These are phyloP conservation scores for Cladobotryum mycophilum DNA, from an alignment of 2,329 filamentous ascomycete species.

Conservation along the genomic window DNA sequence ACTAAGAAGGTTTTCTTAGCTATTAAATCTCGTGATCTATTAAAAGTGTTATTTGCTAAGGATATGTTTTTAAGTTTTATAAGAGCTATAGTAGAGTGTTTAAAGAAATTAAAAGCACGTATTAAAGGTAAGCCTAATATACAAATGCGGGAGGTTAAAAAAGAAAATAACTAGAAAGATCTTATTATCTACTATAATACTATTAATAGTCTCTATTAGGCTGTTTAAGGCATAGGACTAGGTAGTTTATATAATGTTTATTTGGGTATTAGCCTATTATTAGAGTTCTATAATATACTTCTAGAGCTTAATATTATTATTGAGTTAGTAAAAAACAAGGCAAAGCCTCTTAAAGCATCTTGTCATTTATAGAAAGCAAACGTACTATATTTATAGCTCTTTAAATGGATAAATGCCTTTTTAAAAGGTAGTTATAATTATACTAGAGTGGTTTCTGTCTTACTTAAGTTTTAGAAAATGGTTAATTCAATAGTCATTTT, in stretches of 20 bases:
- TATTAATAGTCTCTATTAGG: background rate
- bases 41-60: background rate
- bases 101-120: background rate
- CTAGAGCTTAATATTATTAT: background rate
- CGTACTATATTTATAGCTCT: background rate
- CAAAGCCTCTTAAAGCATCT: background rate
- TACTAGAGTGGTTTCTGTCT: background rate
- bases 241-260: background rate
- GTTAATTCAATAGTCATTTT: background rate
- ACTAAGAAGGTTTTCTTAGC: background rate
- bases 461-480: background rate
- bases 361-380: background rate
- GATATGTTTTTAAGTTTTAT: background rate
- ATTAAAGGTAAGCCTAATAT: conserved; percentile 2
- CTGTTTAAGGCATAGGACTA: background rate
- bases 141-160: background rate
- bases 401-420: background rate
- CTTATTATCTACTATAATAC: background rate
- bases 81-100: conserved; percentile 13
- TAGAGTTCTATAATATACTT: background rate
- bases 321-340: background rate
- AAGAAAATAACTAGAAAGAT: background rate
- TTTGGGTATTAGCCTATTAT: background rate
- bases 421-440: background rate
- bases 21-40: background rate